Evolutionary conservation across 305 asterid genomes (phyloP).

Genomic region (Solanum aculeatissimum): DNA sequence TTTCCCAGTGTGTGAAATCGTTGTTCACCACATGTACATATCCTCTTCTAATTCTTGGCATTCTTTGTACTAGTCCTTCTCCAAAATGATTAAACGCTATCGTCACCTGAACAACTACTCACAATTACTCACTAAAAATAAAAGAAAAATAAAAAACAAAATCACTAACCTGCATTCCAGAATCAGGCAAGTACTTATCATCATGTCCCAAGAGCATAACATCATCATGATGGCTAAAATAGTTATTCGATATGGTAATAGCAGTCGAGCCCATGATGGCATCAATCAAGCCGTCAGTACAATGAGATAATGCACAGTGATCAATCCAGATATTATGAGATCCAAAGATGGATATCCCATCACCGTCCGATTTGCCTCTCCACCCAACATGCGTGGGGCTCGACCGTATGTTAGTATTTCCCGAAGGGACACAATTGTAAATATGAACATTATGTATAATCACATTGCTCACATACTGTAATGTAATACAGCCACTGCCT

Average conservation of each 20-base stretch:
- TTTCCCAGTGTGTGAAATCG: slow-evolving; percentile 16
- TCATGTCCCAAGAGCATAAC: slow-evolving; percentile 26
- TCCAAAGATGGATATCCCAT: slow-evolving; percentile 18
- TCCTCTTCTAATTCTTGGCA: slow-evolving; percentile 24
- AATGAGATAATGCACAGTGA: slow-evolving; percentile 19
- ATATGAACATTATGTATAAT: slow-evolving; percentile 17
- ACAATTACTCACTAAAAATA: not conserved
- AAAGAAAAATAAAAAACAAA: not conserved
- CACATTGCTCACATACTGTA: slow-evolving; percentile 18
- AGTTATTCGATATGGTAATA: slow-evolving; percentile 17
- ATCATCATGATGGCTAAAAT: slow-evolving; percentile 16
- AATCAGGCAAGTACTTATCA: slow-evolving; percentile 4
- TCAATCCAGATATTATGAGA: slow-evolving; percentile 20
- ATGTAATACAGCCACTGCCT: slow-evolving; percentile 12
- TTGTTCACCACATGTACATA: slow-evolving; percentile 24
- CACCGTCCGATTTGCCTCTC: slow-evolving; percentile 18
- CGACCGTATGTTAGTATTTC: slow-evolving; percentile 3
- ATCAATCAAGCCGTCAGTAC: slow-evolving; percentile 19
- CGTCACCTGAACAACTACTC: slow-evolving; percentile 12
- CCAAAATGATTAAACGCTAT: slow-evolving; percentile 28
- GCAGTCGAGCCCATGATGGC: slow-evolving; percentile 21
- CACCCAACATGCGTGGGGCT: slow-evolving; percentile 11
- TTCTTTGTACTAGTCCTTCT: slow-evolving; percentile 23
- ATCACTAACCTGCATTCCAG: slow-evolving; percentile 1
- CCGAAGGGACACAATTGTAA: slow-evolving; percentile 12